These are phyloP conservation scores for Buxus sempervirens DNA, from an alignment of 164 flowering plant genomes.

Conservation along the genomic window DNA sequence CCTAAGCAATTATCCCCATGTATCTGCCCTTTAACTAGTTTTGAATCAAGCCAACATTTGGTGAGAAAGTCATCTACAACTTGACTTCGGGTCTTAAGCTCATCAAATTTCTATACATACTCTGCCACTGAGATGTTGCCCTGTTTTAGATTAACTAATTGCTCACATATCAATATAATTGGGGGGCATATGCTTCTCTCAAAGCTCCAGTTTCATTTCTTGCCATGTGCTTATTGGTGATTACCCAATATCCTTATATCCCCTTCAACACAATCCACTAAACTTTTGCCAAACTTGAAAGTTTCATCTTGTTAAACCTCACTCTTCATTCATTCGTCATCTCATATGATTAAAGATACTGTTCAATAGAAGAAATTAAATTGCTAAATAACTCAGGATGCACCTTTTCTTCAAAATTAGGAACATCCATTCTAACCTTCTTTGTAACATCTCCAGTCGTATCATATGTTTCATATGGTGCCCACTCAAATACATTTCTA, in stretches of 20 bases:
- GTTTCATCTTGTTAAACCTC: not conserved
- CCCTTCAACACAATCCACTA: constrained; percentile 1
- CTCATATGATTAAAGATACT: not conserved
- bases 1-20: too few species aligned
- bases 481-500: not conserved
- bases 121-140: not conserved
- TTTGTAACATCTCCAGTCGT: not conserved
- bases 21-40: too few species aligned
- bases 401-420: not conserved
- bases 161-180: constrained; percentile 1
- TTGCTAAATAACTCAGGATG: not conserved
- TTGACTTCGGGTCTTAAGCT: too few species aligned
- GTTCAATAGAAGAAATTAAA: not conserved
- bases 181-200: not conserved
- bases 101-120: too few species aligned
- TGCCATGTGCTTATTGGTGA: not conserved
- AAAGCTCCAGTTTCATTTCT: constrained; percentile 2
- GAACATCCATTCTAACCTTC: not conserved
- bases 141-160: not conserved
- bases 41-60: too few species aligned
- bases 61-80: too few species aligned
- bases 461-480: not conserved
- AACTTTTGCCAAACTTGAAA: not conserved
- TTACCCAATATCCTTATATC: not conserved
- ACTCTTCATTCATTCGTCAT: constrained; percentile 1